phyloP scores from a whole-genome alignment of 2,329 filamentous ascomycete species.

The Xylaria sp. region DNA sequence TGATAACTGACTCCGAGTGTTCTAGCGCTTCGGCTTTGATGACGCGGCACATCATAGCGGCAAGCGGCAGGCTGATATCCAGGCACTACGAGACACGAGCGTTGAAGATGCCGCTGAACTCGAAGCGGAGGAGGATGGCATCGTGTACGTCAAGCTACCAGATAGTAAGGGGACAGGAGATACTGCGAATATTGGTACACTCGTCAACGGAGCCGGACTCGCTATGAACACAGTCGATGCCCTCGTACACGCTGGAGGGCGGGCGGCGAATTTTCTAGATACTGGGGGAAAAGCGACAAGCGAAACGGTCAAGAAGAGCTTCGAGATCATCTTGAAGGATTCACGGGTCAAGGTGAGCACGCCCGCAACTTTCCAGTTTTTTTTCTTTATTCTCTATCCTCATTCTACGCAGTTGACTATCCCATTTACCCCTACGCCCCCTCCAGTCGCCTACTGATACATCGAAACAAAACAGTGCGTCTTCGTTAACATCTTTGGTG shows the following conservation, averaged over 20 bases:
- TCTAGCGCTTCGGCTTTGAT: slow-evolving; percentile 70
- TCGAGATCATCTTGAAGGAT: slow-evolving; percentile 78
- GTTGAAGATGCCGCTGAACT: slow-evolving; percentile 66
- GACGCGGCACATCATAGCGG: slow-evolving; percentile 74
- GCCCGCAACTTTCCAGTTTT: not conserved
- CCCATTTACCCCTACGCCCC: not conserved
- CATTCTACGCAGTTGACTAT: not conserved
- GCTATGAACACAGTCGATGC: slow-evolving; percentile 94
- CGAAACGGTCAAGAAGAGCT: slow-evolving; percentile 81
- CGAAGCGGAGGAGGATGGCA: slow-evolving; percentile 74
- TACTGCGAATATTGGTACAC: slow-evolving; percentile 73
- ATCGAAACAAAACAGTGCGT: slow-evolving; percentile 50
- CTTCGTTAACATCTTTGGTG: slow-evolving; percentile 68
- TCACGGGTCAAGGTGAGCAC: slow-evolving; percentile 73
- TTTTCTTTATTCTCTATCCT: not conserved
- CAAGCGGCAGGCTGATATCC: slow-evolving; percentile 70
- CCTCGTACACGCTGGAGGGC: slow-evolving; percentile 73
- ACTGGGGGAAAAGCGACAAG: slow-evolving; percentile 89
- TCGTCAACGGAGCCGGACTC: slow-evolving; percentile 89
- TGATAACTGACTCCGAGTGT: no score
- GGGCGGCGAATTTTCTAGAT: slow-evolving; percentile 86
- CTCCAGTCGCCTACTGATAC: slow-evolving; percentile 3
- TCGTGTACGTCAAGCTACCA: slow-evolving; percentile 77
- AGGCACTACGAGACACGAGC: slow-evolving; percentile 64
- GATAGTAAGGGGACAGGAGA: slow-evolving; percentile 53